Evolutionary conservation across 257 asterid species (phyloP).

Genomic region (Gentiana macrophylla): DNA sequence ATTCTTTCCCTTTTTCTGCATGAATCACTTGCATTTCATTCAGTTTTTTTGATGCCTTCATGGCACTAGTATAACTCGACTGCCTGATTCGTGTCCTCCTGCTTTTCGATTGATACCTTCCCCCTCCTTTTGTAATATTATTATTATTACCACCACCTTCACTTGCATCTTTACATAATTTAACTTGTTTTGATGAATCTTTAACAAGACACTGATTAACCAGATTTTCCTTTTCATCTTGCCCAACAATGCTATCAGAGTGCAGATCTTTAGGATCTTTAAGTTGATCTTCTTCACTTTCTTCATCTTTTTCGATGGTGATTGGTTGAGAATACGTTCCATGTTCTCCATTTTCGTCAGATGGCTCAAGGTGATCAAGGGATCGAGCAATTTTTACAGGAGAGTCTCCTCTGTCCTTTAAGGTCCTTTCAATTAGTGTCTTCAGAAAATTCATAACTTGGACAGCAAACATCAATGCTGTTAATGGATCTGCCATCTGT

Average conservation of each 20-base stretch:
- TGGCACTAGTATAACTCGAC: constrained; percentile 19
- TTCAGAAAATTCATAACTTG: constrained; percentile 56
- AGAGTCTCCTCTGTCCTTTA: constrained; percentile 38
- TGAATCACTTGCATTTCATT: constrained; percentile 17
- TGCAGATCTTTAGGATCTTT: no score
- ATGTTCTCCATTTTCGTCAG: constrained; percentile 20
- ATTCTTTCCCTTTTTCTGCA: constrained; percentile 32
- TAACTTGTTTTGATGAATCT: constrained; percentile 2
- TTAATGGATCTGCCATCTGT: constrained; percentile 50
- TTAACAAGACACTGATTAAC: constrained; percentile 12
- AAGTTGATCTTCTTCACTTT: constrained; percentile 9
- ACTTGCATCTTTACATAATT: constrained; percentile 6
- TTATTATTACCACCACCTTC: constrained; percentile 2
- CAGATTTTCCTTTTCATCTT: constrained; percentile 17
- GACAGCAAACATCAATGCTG: constrained; percentile 48
- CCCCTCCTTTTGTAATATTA: constrained; percentile 6
- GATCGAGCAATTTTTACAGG: constrained; percentile 9
- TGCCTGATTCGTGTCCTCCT: constrained; percentile 32
- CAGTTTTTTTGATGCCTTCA: constrained; percentile 27
- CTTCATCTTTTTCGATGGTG: constrained; percentile 6
- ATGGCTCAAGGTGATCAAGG: constrained; percentile 12
- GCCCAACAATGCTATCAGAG: constrained; percentile 14
- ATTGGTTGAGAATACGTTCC: constrained; percentile 5
- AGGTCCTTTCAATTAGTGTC: constrained; percentile 35
- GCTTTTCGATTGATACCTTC: constrained; percentile 27